These are phyloP conservation scores for Phtheirospermum japonicum DNA, from an alignment of 257 asterid species.

Conservation along the genomic window DNA sequence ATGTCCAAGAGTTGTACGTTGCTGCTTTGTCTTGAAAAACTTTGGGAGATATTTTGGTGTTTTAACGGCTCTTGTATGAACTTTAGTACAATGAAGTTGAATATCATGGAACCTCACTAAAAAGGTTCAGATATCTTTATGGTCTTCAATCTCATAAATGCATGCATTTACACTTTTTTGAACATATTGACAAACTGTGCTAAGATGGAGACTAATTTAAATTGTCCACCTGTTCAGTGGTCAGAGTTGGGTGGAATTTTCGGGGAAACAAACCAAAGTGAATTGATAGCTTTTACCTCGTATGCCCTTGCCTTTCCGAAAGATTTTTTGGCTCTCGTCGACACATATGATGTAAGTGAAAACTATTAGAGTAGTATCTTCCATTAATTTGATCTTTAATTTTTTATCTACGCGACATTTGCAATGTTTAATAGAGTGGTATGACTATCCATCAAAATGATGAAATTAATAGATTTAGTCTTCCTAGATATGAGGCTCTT, in stretches of 20 bases:
- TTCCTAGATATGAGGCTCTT: constrained; percentile 7
- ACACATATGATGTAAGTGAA: constrained; percentile 92
- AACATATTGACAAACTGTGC: constrained; percentile 13
- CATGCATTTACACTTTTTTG: too few species aligned
- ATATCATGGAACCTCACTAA: too few species aligned
- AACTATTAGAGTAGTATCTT: background rate
- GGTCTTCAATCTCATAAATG: background rate
- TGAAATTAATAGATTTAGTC: background rate
- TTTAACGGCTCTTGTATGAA: background rate
- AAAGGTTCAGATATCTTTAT: constrained; percentile 16
- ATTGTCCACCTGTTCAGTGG: constrained; percentile 34
- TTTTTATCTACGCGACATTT: background rate
- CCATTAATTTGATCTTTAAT: background rate
- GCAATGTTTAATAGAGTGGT: background rate
- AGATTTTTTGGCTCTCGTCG: constrained; percentile 89
- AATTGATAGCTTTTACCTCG: constrained; percentile 82
- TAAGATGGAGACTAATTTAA: constrained; percentile 24
- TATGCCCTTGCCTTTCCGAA: constrained; percentile 94
- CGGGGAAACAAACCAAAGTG: constrained; percentile 95
- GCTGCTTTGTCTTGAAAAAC: too few species aligned
- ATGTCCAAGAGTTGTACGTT: too few species aligned
- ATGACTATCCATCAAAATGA: constrained; percentile 1
- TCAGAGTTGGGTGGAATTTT: constrained; percentile 47
- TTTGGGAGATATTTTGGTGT: too few species aligned
- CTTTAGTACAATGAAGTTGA: constrained; percentile 6